Percentiles rank a stretch among this genome's conserved stretches.
Evolutionary conservation across 805 yeast genomes (phyloP).

Genomic region (Hemisphaericaspora nanyangensis): DNA sequence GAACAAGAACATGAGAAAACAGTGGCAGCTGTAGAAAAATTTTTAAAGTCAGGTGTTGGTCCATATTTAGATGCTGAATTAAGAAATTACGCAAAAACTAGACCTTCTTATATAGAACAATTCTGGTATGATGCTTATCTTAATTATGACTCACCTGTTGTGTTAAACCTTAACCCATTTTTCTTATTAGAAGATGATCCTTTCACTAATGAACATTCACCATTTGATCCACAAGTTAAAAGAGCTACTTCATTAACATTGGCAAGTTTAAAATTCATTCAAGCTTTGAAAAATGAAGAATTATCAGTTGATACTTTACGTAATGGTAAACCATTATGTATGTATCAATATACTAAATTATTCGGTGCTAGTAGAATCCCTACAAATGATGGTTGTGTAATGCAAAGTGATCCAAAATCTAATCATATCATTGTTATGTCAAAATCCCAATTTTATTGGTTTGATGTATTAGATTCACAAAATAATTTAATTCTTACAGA

Average conservation of each 20-base stretch:
- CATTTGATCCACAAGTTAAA: slow-evolving; percentile 55
- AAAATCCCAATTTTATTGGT: slow-evolving; percentile 91
- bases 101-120: slow-evolving; percentile 85
- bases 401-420: slow-evolving; percentile 74
- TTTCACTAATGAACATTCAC: slow-evolving; percentile 54
- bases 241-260: slow-evolving; percentile 78
- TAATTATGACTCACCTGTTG: slow-evolving; percentile 85
- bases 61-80: slow-evolving; percentile 61
- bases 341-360: slow-evolving; percentile 86
- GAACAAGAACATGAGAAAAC: slow-evolving; percentile 65
- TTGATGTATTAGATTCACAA: slow-evolving; percentile 76
- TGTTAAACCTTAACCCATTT: slow-evolving; percentile 86
- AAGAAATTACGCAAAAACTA: slow-evolving; percentile 53
- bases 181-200: slow-evolving; percentile 91
- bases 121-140: slow-evolving; percentile 92
- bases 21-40: slow-evolving; percentile 50
- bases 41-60: slow-evolving; percentile 50
- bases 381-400: slow-evolving; percentile 70
- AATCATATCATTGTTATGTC: slow-evolving; percentile 80
- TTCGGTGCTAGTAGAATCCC: slow-evolving; percentile 91
- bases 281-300: slow-evolving; percentile 73
- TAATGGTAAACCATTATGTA: slow-evolving; percentile 64
- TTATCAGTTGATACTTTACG: slow-evolving; percentile 67
- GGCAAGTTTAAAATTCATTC: slow-evolving; percentile 73
- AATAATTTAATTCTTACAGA: slow-evolving; percentile 72